These are phyloP conservation scores for Guillardia theta DNA, from an alignment of 78 protist species.

Conservation along the genomic window DNA sequence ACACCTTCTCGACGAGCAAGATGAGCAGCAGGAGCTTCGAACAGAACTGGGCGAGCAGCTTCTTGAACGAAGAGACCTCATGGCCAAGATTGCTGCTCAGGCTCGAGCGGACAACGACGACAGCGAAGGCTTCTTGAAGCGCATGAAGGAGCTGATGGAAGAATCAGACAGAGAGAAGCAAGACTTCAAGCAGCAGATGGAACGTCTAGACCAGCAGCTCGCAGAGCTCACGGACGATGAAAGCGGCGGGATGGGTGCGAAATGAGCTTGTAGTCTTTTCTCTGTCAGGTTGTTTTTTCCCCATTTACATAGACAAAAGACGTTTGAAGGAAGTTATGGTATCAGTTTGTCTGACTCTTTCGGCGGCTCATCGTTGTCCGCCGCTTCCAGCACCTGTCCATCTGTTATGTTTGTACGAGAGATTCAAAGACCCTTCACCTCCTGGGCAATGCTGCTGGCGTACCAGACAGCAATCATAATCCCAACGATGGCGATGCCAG, in stretches of 20 bases:
- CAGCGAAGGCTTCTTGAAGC: not conserved
- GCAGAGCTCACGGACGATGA: not conserved
- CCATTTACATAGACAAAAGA: no score
- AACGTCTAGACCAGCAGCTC: not conserved
- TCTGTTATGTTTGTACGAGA: not conserved
- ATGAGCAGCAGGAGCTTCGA: not conserved
- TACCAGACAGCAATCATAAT: not conserved
- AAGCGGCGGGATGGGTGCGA: no score
- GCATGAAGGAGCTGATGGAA: not conserved
- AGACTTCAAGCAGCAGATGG: not conserved
- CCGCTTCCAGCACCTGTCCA: constrained; percentile 17
- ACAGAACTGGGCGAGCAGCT: not conserved
- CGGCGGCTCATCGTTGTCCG: not conserved
- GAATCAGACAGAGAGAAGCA: not conserved
- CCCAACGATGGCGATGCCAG: not conserved
- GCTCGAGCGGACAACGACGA: not conserved
- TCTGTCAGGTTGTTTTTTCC: no score
- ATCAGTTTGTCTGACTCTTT: not conserved
- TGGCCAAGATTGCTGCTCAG: not conserved
- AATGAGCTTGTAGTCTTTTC: no score
- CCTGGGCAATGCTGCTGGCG: constrained; percentile 26
- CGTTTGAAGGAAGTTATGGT: no score
- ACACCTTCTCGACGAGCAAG: not conserved
- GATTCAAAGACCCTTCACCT: not conserved
- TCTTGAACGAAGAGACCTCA: not conserved